phyloP scores from a whole-genome alignment of 192 early-diverging fungal genomes.

The Coemansia sp. region DNA sequence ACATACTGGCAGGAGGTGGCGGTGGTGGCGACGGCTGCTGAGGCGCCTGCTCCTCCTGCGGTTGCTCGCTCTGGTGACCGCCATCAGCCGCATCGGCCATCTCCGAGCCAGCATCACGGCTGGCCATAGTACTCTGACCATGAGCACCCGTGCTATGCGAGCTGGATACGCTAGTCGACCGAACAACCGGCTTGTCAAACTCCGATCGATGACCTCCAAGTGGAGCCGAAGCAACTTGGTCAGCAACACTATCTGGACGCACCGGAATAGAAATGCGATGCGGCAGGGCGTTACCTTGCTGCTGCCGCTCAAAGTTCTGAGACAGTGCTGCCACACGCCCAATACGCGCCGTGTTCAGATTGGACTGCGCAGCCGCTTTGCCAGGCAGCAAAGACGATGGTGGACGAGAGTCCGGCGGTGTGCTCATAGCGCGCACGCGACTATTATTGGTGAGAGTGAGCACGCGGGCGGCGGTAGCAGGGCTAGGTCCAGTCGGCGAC shows the following conservation, averaged over 20 bases:
- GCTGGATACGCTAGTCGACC: conserved; percentile 54
- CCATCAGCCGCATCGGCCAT: conserved; percentile 6
- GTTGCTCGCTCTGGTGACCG: background rate
- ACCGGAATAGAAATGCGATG: conserved; percentile 35
- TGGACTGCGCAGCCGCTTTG: background rate
- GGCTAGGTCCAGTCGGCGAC: conserved; percentile 11
- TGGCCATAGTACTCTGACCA: conserved; percentile 36
- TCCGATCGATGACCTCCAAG: conserved; percentile 12
- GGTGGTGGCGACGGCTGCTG: conserved; percentile 1
- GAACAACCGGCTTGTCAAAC: conserved; percentile 25
- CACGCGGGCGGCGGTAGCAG: conserved; percentile 1
- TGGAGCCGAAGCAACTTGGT: conserved; percentile 39
- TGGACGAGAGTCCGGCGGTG: conserved; percentile 40
- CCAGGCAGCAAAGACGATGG: conserved; percentile 15
- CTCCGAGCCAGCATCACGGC: conserved; percentile 2
- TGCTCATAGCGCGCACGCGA: conserved; percentile 47
- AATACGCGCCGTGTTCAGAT: conserved; percentile 38
- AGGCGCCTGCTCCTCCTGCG: background rate
- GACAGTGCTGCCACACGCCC: conserved; percentile 54
- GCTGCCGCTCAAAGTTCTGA: conserved; percentile 54
- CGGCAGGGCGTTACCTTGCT: background rate
- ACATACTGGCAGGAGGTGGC: background rate
- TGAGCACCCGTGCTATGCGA: conserved; percentile 48
- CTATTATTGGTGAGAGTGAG: conserved; percentile 19
- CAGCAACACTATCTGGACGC: conserved; percentile 16